A percentile compares a stretch with the other conserved stretches of the same genome.
These are phyloP conservation scores for Candida insectalens DNA, from an alignment of 805 yeast genomes.

Conservation along the genomic window DNA sequence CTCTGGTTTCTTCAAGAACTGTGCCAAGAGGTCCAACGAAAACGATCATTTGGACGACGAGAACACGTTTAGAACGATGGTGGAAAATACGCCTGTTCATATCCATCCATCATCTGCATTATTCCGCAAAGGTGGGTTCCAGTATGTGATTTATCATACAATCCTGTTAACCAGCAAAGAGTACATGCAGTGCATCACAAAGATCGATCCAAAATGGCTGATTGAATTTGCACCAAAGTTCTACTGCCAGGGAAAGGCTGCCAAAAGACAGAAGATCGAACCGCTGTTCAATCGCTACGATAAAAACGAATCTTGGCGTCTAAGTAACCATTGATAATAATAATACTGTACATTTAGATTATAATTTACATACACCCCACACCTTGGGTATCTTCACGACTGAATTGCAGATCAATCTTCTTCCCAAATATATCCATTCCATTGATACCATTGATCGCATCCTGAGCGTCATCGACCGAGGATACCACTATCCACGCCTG, in stretches of 20 bases:
- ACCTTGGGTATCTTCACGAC: slow-evolving; percentile 24
- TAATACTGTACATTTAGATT: not conserved
- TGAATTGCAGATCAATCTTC: slow-evolving; percentile 33
- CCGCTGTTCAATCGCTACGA: slow-evolving; percentile 61
- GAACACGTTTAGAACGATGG: slow-evolving; percentile 41
- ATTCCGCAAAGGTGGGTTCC: slow-evolving; percentile 43
- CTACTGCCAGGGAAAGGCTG: slow-evolving; percentile 53
- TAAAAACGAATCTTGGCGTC: slow-evolving; percentile 66
- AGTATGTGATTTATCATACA: slow-evolving; percentile 75
- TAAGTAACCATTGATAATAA: slow-evolving; percentile 22
- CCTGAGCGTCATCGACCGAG: slow-evolving; percentile 37
- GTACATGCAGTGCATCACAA: slow-evolving; percentile 83
- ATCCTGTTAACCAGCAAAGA: slow-evolving; percentile 76
- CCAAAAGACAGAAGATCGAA: slow-evolving; percentile 52
- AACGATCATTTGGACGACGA: slow-evolving; percentile 30
- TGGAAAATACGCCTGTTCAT: slow-evolving; percentile 63
- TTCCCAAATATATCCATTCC: slow-evolving; percentile 44
- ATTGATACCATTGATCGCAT: slow-evolving; percentile 40
- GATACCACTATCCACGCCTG: slow-evolving; percentile 57
- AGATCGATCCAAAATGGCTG: slow-evolving; percentile 78
- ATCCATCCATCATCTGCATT: slow-evolving; percentile 84
- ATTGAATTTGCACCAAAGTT: slow-evolving; percentile 61
- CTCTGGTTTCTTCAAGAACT: slow-evolving; percentile 59
- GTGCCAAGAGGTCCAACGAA: slow-evolving; percentile 50
- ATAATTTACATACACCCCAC: slow-evolving; percentile 5